A percentile compares a stretch with the other conserved stretches of the same genome.
Evolutionary conservation across 2,329 filamentous ascomycete species (phyloP).

Genomic region (Aschersonia sp.): DNA sequence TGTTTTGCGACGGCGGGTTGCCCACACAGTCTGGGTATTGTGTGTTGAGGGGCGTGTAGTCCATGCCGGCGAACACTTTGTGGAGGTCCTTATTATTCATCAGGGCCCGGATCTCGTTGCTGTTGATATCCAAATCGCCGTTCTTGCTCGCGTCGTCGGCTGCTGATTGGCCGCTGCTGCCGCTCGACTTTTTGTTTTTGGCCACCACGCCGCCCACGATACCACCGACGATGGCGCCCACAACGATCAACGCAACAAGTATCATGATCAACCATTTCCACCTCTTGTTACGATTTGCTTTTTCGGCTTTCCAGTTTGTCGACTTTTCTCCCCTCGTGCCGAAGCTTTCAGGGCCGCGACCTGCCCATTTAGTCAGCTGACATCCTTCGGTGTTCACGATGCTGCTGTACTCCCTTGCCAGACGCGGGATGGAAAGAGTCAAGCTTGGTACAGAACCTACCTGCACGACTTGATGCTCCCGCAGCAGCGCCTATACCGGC

Average conservation of each 20-base stretch:
- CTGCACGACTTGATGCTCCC: conserved; percentile 1
- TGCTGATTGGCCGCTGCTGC: conserved; percentile 28
- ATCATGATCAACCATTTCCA: conserved; percentile 56
- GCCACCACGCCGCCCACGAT: conserved; percentile 58
- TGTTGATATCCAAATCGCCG: conserved; percentile 61
- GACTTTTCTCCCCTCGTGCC: conserved; percentile 8
- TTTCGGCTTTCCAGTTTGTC: conserved; percentile 14
- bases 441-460: background rate
- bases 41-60: conserved; percentile 84
- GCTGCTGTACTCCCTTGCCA: too few species aligned
- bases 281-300: conserved; percentile 44
- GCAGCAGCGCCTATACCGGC: conserved; percentile 17
- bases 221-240: conserved; percentile 60
- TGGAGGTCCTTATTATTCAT: conserved; percentile 72
- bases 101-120: conserved; percentile 63
- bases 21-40: conserved; percentile 76
- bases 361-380: background rate
- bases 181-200: conserved; percentile 27
- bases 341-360: conserved; percentile 1
- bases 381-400: background rate
- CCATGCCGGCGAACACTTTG: conserved; percentile 89
- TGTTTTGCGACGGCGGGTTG: conserved; percentile 78
- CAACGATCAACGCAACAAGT: conserved; percentile 47
- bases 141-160: conserved; percentile 45
- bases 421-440: too few species aligned